phyloP scores from a whole-genome alignment of 768 basidiomycete species.

The Chlorophyllum brunneum region DNA sequence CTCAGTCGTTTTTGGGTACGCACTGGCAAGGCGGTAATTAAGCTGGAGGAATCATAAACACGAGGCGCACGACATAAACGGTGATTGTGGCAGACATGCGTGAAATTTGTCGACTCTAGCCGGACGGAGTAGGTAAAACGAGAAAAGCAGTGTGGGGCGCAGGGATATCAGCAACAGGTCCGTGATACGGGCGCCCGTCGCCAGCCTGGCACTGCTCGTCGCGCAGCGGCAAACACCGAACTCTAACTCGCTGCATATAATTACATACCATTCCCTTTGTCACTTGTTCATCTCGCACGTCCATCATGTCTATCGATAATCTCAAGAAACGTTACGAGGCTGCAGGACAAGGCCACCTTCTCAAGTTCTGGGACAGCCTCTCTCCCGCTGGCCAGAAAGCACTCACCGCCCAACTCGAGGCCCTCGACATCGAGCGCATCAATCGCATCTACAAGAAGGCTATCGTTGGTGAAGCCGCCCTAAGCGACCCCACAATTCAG shows the following conservation, averaged over 20 bases:
- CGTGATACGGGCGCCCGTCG: constrained; percentile 4
- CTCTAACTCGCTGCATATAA: constrained; percentile 9
- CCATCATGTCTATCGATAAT: constrained; percentile 54
- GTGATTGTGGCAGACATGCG: too few relatives aligned
- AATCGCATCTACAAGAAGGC: constrained; percentile 85
- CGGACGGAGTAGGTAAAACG: not conserved
- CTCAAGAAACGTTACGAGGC: constrained; percentile 64
- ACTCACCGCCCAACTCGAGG: constrained; percentile 68
- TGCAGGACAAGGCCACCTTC: constrained; percentile 86
- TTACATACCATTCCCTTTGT: constrained; percentile 1
- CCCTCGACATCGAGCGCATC: constrained; percentile 86
- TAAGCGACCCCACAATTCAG: constrained; percentile 32
- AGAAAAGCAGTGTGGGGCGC: constrained; percentile 3
- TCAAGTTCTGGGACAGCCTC: constrained; percentile 82
- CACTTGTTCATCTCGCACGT: constrained; percentile 10
- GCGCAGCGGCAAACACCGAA: constrained; percentile 16
- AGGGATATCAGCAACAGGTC: not conserved
- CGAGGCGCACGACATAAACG: too few relatives aligned
- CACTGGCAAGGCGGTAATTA: too few relatives aligned
- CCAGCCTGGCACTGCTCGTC: constrained; percentile 10
- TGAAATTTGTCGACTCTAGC: too few relatives aligned
- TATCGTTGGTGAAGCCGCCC: constrained; percentile 56
- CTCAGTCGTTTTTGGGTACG: too few relatives aligned
- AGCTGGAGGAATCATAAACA: too few relatives aligned
- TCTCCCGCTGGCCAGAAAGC: constrained; percentile 55